phyloP scores from a whole-genome alignment of 352 stramenopile species.

The Aphanomyces euteiches region DNA sequence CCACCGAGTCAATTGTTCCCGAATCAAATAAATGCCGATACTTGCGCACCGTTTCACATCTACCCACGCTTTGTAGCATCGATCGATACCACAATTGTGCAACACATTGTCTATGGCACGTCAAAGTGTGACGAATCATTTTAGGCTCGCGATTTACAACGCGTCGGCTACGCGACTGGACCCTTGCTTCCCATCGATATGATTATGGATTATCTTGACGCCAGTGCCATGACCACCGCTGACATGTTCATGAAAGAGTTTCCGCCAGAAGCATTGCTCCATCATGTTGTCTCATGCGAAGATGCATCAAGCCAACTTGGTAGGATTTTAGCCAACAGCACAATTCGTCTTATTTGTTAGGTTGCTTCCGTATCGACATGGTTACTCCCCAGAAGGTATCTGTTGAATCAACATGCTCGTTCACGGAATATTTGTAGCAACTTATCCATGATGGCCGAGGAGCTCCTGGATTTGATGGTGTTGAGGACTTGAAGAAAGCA shows the following conservation, averaged over 20 bases:
- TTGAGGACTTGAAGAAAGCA: conserved; percentile 54
- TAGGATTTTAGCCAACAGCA: not conserved
- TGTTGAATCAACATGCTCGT: conserved; percentile 37
- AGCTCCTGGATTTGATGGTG: conserved; percentile 62
- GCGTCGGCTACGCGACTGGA: conserved; percentile 75
- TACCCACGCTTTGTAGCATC: conserved; percentile 72
- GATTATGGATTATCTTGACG: conserved; percentile 63
- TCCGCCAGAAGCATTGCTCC: conserved; percentile 48
- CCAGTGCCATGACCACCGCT: conserved; percentile 48
- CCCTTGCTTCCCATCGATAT: conserved; percentile 58
- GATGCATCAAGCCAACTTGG: not conserved
- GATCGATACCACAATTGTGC: conserved; percentile 11
- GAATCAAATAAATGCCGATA: conserved; percentile 42
- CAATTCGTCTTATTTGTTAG: conserved; percentile 17
- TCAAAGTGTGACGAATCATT: conserved; percentile 49
- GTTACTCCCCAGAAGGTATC: conserved; percentile 26
- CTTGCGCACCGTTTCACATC: conserved; percentile 75
- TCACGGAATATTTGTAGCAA: conserved; percentile 14
- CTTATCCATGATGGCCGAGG: conserved; percentile 53
- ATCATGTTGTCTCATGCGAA: conserved; percentile 59
- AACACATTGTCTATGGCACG: conserved; percentile 73
- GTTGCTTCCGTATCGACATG: conserved; percentile 12
- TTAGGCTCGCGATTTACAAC: conserved; percentile 35
- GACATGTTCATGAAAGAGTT: conserved; percentile 51
- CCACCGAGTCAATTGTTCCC: conserved; percentile 65